Conservation (phyloP, 371 early-diverging fungal species). For the Circinella umbellata region DNA sequence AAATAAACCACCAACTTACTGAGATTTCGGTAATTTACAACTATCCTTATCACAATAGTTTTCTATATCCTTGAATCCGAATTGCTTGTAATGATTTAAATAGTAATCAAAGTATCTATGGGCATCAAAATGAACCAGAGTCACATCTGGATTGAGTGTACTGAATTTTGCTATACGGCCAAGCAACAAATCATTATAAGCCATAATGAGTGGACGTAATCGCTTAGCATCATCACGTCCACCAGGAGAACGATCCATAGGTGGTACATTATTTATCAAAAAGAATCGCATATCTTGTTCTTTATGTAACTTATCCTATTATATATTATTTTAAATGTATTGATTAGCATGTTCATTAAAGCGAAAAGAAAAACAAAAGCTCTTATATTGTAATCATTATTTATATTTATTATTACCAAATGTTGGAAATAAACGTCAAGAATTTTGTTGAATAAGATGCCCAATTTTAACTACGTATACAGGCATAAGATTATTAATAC, state of each 20-base stretch:
- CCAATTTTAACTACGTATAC: no score
- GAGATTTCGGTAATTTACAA: conserved; percentile 6
- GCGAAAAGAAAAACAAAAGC: no score
- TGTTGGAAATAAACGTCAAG: conserved; percentile 7
- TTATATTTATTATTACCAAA: neutral
- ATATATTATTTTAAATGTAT: neutral
- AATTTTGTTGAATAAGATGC: conserved; percentile 10
- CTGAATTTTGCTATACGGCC: neutral
- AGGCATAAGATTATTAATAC: no score
- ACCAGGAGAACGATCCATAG: conserved; percentile 18
- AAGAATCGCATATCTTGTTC: conserved; percentile 14
- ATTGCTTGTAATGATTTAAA: conserved; percentile 10
- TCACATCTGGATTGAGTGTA: neutral
- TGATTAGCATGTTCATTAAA: no score
- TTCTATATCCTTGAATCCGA: conserved; percentile 14
- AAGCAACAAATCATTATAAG: conserved; percentile 11
- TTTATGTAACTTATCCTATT: conserved; percentile 12
- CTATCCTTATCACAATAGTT: conserved; percentile 1
- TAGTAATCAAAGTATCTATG: conserved; percentile 15
- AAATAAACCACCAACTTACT: conserved; percentile 16
- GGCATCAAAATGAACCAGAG: conserved; percentile 17
- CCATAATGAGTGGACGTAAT: neutral
- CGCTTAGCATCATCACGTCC: neutral
- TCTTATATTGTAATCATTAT: neutral
- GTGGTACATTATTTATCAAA: conserved; percentile 21